phyloP scores from a whole-genome alignment of 2,329 filamentous ascomycete species.

The Cryphonectria japonica region DNA sequence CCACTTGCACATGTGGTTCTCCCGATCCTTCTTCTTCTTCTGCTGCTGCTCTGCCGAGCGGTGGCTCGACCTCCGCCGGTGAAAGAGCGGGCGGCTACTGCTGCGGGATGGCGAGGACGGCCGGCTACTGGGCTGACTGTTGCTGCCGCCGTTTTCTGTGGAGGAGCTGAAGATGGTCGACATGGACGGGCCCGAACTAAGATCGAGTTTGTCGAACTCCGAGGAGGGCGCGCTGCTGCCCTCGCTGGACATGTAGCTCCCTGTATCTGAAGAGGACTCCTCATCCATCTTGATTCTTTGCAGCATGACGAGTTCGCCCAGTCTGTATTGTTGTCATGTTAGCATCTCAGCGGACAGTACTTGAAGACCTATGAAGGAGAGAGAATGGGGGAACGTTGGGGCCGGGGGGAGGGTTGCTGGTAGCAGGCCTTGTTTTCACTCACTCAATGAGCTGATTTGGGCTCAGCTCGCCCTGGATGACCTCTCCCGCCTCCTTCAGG shows the following conservation, averaged over 20 bases:
- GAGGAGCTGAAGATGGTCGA: constrained; percentile 43
- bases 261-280: constrained; percentile 35
- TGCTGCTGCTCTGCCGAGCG: constrained; percentile 22
- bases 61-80: constrained; percentile 39
- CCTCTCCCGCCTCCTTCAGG: constrained; percentile 82
- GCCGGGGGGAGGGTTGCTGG: no score
- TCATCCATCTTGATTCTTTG: constrained; percentile 50
- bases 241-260: constrained; percentile 29
- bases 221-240: constrained; percentile 38
- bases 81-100: constrained; percentile 36
- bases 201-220: constrained; percentile 41
- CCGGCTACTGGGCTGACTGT: constrained; percentile 12
- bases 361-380: no score
- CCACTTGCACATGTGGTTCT: constrained; percentile 59
- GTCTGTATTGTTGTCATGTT: constrained; percentile 40
- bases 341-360: background rate
- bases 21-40: constrained; percentile 47
- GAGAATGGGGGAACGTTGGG: no score
- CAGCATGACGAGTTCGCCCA: constrained; percentile 78
- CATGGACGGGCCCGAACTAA: constrained; percentile 41
- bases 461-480: constrained; percentile 75
- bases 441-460: constrained; percentile 80
- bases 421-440: constrained; percentile 35
- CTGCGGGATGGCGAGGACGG: constrained; percentile 26
- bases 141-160: constrained; percentile 21